Percentiles rank a stretch among this genome's conserved stretches.
Conservation (phyloP, 495 filamentous ascomycete genomes). For the Penicillium ucsense region DNA sequence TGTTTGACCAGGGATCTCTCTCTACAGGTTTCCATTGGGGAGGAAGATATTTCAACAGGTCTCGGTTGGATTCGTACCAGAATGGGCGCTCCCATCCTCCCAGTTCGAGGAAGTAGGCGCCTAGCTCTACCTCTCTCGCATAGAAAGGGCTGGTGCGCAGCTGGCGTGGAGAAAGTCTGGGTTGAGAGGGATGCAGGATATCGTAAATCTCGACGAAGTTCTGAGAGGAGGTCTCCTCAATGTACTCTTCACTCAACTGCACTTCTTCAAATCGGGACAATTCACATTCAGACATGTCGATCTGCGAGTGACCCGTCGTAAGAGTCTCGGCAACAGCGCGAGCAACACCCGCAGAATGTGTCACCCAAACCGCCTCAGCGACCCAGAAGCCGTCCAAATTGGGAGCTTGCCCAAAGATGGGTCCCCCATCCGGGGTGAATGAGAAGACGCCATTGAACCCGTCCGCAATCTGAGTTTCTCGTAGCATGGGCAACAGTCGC, state of each 20-base stretch:
- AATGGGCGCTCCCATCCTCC: constrained; percentile 43
- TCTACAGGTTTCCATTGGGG: constrained; percentile 32
- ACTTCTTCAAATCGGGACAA: constrained; percentile 41
- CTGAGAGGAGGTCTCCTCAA: constrained; percentile 38
- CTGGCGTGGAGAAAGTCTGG: constrained; percentile 35
- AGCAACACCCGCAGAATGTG: constrained; percentile 44
- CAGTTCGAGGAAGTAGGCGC: constrained; percentile 39
- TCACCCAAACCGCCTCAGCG: constrained; percentile 47
- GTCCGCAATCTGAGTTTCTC: constrained; percentile 31
- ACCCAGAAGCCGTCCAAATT: constrained; percentile 42
- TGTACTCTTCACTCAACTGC: constrained; percentile 33
- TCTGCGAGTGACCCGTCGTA: constrained; percentile 32
- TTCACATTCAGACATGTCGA: constrained; percentile 40
- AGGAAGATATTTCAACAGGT: constrained; percentile 31
- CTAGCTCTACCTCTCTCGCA: constrained; percentile 33
- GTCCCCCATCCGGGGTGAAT: constrained; percentile 43
- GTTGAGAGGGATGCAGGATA: constrained; percentile 41
- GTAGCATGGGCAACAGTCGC: constrained; percentile 33
- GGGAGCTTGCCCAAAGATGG: constrained; percentile 37
- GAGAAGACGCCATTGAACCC: constrained; percentile 46
- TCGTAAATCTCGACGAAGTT: constrained; percentile 46
- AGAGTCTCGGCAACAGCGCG: constrained; percentile 39
- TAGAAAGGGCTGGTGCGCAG: constrained; percentile 39
- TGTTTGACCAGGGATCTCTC: constrained; percentile 37
- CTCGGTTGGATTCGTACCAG: constrained; percentile 40